phyloP scores from a whole-genome alignment of 352 stramenopile species.

The Globisporangium takayamanum region DNA sequence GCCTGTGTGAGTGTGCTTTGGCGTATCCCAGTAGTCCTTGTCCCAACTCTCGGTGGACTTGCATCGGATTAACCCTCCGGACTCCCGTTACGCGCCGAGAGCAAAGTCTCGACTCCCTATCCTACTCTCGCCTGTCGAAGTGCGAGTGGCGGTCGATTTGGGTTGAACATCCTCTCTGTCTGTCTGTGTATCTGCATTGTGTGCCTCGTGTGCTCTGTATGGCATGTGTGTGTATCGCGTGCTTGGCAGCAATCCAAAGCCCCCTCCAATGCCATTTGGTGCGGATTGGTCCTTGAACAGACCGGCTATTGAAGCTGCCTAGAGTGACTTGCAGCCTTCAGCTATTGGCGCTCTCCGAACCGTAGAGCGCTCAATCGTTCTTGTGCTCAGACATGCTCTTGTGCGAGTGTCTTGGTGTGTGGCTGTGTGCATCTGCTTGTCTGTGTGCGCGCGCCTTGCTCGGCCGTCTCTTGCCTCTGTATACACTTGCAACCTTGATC shows the following conservation, averaged over 20 bases:
- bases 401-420: conserved; percentile 14
- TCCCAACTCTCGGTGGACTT: conserved; percentile 70
- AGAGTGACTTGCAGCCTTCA: conserved; percentile 87
- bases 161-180: conserved; percentile 36
- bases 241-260: conserved; percentile 79
- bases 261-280: conserved; percentile 74
- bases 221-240: conserved; percentile 20
- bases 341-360: conserved; percentile 74
- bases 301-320: conserved; percentile 89
- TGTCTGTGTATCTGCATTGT: conserved; percentile 13
- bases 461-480: not conserved
- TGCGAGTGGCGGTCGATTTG: conserved; percentile 73
- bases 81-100: conserved; percentile 88
- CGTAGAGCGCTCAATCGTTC: conserved; percentile 82
- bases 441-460: not conserved
- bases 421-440: not conserved
- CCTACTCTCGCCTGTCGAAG: conserved; percentile 33
- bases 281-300: conserved; percentile 88
- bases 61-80: conserved; percentile 88
- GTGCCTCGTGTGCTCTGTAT: conserved; percentile 2
- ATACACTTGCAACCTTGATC: not conserved
- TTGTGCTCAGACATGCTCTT: conserved; percentile 81
- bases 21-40: conserved; percentile 89
- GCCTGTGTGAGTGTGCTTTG: conserved; percentile 21
- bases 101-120: conserved; percentile 41